phyloP scores from a whole-genome alignment of 768 basidiomycete genomes.

The Inosperma sp. region DNA sequence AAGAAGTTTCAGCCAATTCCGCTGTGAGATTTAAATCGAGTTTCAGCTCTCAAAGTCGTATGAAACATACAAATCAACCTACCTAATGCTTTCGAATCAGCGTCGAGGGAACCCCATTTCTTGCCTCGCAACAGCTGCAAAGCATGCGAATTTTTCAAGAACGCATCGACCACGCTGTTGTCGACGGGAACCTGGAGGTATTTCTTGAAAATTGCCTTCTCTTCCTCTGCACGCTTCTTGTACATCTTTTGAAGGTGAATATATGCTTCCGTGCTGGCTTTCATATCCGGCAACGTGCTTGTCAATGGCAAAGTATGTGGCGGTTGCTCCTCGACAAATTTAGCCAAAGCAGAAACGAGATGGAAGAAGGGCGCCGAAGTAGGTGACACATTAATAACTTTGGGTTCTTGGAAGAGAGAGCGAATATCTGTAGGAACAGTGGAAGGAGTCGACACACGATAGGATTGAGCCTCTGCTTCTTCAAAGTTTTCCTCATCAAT shows the following conservation, averaged over 20 bases:
- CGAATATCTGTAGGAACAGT: conserved; percentile 63
- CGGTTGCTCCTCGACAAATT: conserved; percentile 51
- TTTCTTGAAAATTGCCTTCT: conserved; percentile 54
- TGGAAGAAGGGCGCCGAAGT: conserved; percentile 68
- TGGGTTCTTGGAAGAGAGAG: conserved; percentile 58
- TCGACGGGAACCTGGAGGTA: conserved; percentile 44
- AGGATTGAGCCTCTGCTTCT: conserved; percentile 86
- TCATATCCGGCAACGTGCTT: conserved; percentile 92
- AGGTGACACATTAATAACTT: conserved; percentile 38
- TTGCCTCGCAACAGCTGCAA: conserved; percentile 61
- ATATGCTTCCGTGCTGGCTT: conserved; percentile 79
- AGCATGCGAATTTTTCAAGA: conserved; percentile 78
- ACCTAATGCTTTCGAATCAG: conserved; percentile 49
- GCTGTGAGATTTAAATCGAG: conserved; percentile 27
- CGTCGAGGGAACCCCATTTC: conserved; percentile 54
- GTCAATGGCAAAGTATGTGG: conserved; percentile 74
- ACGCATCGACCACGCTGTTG: conserved; percentile 56
- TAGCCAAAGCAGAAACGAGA: conserved; percentile 67
- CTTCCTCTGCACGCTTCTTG: conserved; percentile 67
- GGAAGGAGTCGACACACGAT: conserved; percentile 64
- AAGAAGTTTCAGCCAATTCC: conserved; percentile 34
- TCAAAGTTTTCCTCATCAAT: conserved; percentile 96
- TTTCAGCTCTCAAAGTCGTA: conserved; percentile 7
- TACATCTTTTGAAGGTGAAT: conserved; percentile 84
- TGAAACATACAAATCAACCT: conserved; percentile 14